These are phyloP conservation scores for Dioscorea cayenensis DNA, from an alignment of 116 monocot species.

Conservation along the genomic window DNA sequence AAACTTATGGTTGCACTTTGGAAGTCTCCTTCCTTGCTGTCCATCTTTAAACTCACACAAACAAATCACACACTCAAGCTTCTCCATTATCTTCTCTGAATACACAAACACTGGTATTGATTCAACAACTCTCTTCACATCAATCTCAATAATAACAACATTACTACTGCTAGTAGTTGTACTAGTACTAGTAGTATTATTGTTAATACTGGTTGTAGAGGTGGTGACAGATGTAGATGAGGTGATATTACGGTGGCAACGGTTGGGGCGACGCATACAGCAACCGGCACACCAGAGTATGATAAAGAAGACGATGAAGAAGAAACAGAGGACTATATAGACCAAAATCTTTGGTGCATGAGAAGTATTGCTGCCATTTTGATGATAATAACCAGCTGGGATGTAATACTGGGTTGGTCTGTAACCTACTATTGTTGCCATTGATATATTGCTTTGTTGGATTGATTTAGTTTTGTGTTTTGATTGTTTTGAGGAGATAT, in stretches of 20 bases:
- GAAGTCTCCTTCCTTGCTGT: constrained; percentile 10
- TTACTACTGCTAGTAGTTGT: not conserved
- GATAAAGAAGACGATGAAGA: not conserved
- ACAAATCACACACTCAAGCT: constrained; percentile 19
- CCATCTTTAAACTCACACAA: constrained; percentile 37
- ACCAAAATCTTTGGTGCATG: not conserved
- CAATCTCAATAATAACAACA: not conserved
- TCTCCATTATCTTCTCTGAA: not conserved
- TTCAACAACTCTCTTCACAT: not conserved
- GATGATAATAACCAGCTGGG: no score
- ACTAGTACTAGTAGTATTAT: not conserved
- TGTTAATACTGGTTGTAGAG: no score
- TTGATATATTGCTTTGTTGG: no score
- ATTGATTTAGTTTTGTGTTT: no score
- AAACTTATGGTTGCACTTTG: constrained; percentile 25
- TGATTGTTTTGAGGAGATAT: no score
- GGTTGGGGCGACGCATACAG: not conserved
- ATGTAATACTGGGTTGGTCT: no score
- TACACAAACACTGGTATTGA: not conserved
- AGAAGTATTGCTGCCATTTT: not conserved
- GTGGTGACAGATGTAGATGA: no score
- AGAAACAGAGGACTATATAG: not conserved
- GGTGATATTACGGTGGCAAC: not conserved
- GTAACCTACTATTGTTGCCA: no score
- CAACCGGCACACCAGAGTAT: not conserved